Base-by-base conservation (phyloP, 768 basidiomycete genomes). In the Boletus rex-veris region DNA sequence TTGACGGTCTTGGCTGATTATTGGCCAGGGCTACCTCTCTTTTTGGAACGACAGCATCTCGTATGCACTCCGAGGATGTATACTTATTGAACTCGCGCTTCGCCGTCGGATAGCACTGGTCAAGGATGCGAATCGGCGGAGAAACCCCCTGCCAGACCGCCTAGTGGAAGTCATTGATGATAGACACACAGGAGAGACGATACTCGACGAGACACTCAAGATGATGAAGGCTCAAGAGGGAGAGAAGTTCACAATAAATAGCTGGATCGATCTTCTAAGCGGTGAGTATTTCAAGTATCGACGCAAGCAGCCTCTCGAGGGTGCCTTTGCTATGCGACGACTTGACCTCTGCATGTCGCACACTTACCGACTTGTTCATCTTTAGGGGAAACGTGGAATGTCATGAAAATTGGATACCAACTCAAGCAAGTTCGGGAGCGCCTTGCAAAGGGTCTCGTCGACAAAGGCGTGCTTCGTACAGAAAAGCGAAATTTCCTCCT, bases 41-140 rank as follows among this genome's bases (percentile, higher is more conserved):
- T 98, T 98, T 69, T 98, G 96, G 96, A 98, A 98, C 74, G 96
- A 99, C 78, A 98, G 98, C 74, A 99, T 99, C 61, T 97, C 94
- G 0, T 99, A 99, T 72, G 95, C 96, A 14, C 81, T 99, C 3
- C 85, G 97, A n/a, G 97, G 97, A 5, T 98, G 96, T 71, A 98
- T 99, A 64, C 82, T 99, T 57, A 88, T 98, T 51, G 96, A 99
- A 69, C 87, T 99, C 55, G 95, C 96, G 1, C 82, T 99, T n/a
- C 84, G 96, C 39, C 80, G 93, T 53, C 82, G 97, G 37, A 97
- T 99, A 71, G 93, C 91, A 3, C 82, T 98, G 55, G 88, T 93
- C 48, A 81, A 82, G 61, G 96, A 98, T 65, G 85, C 89, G 9
- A 80, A 61, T 19, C 77, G 85, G 59, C 81, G 94, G 43, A 79